phyloP scores from a whole-genome alignment of 2,329 filamentous ascomycete genomes.

The Thyridium curvatum region DNA sequence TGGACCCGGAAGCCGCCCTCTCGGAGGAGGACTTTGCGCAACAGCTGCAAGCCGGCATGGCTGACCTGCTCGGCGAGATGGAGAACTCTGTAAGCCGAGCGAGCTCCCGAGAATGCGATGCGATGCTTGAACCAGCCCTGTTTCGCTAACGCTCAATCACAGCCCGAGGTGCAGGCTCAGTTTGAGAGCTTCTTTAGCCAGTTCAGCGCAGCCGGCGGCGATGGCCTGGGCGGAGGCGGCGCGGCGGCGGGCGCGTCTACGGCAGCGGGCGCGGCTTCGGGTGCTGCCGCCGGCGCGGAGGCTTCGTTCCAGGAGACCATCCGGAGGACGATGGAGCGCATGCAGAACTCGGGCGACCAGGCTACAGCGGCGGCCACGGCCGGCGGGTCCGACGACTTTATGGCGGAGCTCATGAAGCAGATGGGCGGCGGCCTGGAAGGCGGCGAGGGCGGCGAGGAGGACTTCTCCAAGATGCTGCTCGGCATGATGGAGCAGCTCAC shows the following conservation, averaged over 20 bases:
- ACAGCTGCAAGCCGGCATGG: slow-evolving; percentile 87
- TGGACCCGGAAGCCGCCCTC: slow-evolving; percentile 23
- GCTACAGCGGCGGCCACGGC: slow-evolving; percentile 73
- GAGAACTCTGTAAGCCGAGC: slow-evolving; percentile 47
- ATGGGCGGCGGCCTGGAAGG: slow-evolving; percentile 58
- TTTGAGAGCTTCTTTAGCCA: slow-evolving; percentile 75
- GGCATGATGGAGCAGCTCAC: slow-evolving; percentile 99
- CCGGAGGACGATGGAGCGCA: slow-evolving; percentile 87
- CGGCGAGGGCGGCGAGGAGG: slow-evolving; percentile 59
- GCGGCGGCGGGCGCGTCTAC: slow-evolving; percentile 13
- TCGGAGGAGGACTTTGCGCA: slow-evolving; percentile 76
- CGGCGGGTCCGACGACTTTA: slow-evolving; percentile 66
- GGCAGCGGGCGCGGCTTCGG: slow-evolving; percentile 14
- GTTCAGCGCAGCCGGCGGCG: slow-evolving; percentile 46
- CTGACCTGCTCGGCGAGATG: slow-evolving; percentile 68
- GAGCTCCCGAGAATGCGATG: too few relatives aligned
- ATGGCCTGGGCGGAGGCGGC: slow-evolving; percentile 19
- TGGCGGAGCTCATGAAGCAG: slow-evolving; percentile 89
- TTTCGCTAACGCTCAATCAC: slow-evolving; percentile 1
- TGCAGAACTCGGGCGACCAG: slow-evolving; percentile 82
- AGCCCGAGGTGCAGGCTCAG: slow-evolving; percentile 70
- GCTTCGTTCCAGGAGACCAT: slow-evolving; percentile 84
- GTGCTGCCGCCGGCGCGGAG: slow-evolving; percentile 25
- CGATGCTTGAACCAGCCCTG: too few relatives aligned
- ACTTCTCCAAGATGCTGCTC: slow-evolving; percentile 90